Conservation (phyloP, 768 basidiomycete species). For the Strobilomyces confusus region DNA sequence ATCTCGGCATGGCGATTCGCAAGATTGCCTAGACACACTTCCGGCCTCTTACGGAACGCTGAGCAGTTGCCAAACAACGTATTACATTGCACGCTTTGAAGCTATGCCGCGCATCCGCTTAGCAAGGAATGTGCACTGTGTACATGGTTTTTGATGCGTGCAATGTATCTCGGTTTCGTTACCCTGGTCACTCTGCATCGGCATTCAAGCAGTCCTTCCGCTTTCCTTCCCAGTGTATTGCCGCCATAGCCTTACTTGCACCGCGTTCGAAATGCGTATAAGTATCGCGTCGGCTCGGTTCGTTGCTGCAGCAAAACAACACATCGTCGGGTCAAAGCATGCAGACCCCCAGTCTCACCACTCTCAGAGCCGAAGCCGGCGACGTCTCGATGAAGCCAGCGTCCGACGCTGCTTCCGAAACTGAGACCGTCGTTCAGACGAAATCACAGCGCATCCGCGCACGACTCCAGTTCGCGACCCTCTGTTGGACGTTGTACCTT, state of each 20-base stretch:
- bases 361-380: neutral
- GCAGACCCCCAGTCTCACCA: neutral
- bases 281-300: neutral
- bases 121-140: neutral
- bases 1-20: neutral
- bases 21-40: neutral
- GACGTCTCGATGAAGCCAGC: neutral
- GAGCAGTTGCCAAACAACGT: neutral
- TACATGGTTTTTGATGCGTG: neutral
- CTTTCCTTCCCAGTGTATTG: neutral
- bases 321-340: neutral
- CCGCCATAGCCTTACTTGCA: neutral
- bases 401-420: neutral
- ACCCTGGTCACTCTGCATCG: neutral
- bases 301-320: neutral
- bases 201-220: neutral
- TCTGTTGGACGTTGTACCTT: slow-evolving; percentile 28
- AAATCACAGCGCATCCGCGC: slow-evolving; percentile 22
- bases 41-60: neutral
- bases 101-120: neutral
- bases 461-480: slow-evolving; percentile 9
- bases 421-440: slow-evolving; percentile 6
- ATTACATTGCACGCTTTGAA: neutral
- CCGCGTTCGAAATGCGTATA: neutral
- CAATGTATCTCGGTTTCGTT: neutral